These are phyloP conservation scores for Trichoderma reesei DNA, from an alignment of 495 filamentous ascomycete genomes.

Conservation along the genomic window DNA sequence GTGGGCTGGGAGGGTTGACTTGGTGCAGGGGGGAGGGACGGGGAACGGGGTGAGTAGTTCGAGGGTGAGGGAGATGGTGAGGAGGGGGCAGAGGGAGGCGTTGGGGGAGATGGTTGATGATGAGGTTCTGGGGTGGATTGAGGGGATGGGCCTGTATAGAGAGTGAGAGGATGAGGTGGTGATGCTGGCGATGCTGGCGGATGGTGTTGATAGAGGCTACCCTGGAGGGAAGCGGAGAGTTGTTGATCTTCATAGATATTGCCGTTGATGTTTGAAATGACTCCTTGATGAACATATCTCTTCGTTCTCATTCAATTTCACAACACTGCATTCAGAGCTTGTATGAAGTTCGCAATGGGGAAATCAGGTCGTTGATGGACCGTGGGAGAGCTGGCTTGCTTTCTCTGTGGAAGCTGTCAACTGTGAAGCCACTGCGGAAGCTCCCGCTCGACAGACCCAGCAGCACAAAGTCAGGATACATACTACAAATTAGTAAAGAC, in stretches of 20 bases:
- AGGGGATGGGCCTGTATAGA: conserved; percentile 40
- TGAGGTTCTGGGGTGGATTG: conserved; percentile 51
- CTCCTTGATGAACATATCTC: no score
- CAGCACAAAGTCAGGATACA: no score
- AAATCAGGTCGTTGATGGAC: no score
- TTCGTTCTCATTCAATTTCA: no score
- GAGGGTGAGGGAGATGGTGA: conserved; percentile 56
- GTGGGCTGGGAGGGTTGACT: conserved; percentile 62
- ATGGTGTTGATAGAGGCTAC: not conserved
- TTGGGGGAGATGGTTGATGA: conserved; percentile 55
- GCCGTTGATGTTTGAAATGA: not conserved
- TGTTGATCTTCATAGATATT: not conserved
- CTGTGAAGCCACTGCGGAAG: no score
- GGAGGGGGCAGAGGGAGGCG: conserved; percentile 38
- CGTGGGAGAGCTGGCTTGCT: no score
- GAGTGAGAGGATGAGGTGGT: not conserved
- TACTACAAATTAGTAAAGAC: no score
- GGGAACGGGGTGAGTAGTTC: conserved; percentile 67
- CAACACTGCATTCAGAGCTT: no score
- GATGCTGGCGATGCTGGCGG: not conserved
- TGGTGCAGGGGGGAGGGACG: conserved; percentile 48
- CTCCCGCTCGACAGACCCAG: no score
- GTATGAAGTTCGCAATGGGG: no score
- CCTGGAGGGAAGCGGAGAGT: not conserved
- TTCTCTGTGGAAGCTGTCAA: no score